Evolutionary conservation across 2,329 filamentous ascomycete species (phyloP), one percentile per base, ranked within the genome.

Genomic region (Calonectria leucothoes): DNA sequence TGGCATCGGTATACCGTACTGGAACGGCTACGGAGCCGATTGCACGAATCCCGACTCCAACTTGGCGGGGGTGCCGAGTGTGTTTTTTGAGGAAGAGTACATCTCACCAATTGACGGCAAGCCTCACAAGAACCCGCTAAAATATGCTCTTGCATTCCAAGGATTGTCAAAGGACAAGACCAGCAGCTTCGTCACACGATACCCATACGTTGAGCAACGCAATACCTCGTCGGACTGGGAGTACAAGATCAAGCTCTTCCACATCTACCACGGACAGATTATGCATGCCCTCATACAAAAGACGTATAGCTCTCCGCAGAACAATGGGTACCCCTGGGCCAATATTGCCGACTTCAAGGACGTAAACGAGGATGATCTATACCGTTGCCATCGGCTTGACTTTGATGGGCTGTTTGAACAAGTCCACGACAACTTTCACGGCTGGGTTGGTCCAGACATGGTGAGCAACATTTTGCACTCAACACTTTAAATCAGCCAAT

Each of bases 391-490:
- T 25, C 49, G 71, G 17, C 35, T 73, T 17, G 49, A 70, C 23
- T 73, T 73, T 63, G 71, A 73, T 55, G 71, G 71, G 10, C 12
- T 66, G 8, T 70, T 73, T 51, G 71, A 73, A 17, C 71, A 70
- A 37, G 71, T 70, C 11, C 71, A 73, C 51, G 71, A 73, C 23
- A 73, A 68, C 37, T 71, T 66, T 37, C 71, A 73, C 33, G 71
- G 71, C n/a, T 73, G 52, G 67, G 45, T 70, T 25, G 67, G 71
- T 37, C 55, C 63, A 29, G 68, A 73, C 35, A 73, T 73, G 63
- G 70, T 69, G 51, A 52, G 48, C 14, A 20, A 45, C 12, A 31
- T 27, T 1, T 27, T 25, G 4, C n/a, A 23, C 35, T 48, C 23
- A 14, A 35, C 25, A 33, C 27, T 27, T 27, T 15, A 17, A 20